Percentiles rank a stretch among this genome's conserved stretches.
Conservation (phyloP, 192 early-diverging fungal genomes). For the Linnemannia hyalina region DNA sequence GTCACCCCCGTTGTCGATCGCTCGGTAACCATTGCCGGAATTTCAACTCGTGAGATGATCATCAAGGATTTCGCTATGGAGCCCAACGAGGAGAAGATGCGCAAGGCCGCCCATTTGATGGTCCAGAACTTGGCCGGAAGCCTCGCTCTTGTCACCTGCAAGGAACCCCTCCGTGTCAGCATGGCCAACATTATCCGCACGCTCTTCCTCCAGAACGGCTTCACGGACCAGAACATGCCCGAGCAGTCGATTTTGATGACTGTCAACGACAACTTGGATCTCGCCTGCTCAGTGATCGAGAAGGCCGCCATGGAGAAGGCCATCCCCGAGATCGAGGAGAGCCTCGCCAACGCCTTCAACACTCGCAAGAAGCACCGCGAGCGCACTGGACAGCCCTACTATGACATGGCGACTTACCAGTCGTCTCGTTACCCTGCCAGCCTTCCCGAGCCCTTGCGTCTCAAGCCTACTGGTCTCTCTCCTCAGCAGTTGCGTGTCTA, state of each 20-base stretch:
- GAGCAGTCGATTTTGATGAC: conserved; percentile 89
- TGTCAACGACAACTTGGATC: conserved; percentile 93
- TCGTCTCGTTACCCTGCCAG: conserved; percentile 85
- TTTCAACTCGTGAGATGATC: conserved; percentile 92
- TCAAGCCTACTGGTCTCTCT: conserved; percentile 86
- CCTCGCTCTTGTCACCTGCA: conserved; percentile 92
- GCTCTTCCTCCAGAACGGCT: conserved; percentile 80
- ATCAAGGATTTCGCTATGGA: conserved; percentile 97
- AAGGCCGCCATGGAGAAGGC: conserved; percentile 97
- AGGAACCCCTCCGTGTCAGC: conserved; percentile 91
- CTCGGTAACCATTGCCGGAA: conserved; percentile 92
- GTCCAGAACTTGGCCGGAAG: conserved; percentile 90
- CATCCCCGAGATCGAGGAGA: conserved; percentile 92
- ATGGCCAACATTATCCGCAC: conserved; percentile 81
- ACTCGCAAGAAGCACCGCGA: conserved; percentile 92
- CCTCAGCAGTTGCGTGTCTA: conserved; percentile 86
- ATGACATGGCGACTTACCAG: conserved; percentile 85
- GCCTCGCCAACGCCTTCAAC: conserved; percentile 75
- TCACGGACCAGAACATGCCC: conserved; percentile 81
- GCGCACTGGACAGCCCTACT: conserved; percentile 90
- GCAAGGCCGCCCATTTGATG: conserved; percentile 95
- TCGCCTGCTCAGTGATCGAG: conserved; percentile 95
- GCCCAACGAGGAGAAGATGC: conserved; percentile 93
- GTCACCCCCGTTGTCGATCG: conserved; percentile 93
- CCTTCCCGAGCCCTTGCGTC: conserved; percentile 89